Evolutionary conservation across 2,329 filamentous ascomycete genomes (phyloP), one percentile per base, ranked within the genome.

Genomic region (Botryotinia narcissicola): DNA sequence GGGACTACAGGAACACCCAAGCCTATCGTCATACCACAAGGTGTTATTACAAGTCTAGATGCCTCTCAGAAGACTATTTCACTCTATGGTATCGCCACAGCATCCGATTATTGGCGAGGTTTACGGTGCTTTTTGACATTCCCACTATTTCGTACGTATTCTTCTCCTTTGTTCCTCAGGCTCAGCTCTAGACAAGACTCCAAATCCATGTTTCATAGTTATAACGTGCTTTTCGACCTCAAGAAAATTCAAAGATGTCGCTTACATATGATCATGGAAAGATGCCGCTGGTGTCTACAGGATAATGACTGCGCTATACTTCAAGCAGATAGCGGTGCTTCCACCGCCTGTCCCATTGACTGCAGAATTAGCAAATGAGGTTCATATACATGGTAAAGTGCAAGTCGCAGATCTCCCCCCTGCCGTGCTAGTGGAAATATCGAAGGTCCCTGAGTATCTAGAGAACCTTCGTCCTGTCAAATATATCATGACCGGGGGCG

Each of bases 1-100:
- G 73, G 73, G 22, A 73, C 71, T 16, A 75, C 71, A 12, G 74
- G 73, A 20, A 40, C 62, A 37, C 75, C 74, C 35, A 76, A 73
- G 44, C 74, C 74, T 25, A 63, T 74, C 25, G 64, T 70, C 32
- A 62, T 71, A 4, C 46, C 54, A 16, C 64, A 74, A 62, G 73
- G 71, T 16, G 60, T 72, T 37, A 67, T 74, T 48, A 69, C 67
- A 25, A 10, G 44, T 42, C 40, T 73, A 22, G 73, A 73, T 68
- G 63, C 35, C n/a, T 44, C 42, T n/a, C 35, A 67, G 42, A 40
- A 46, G 40, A 10, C 42, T 35, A 16, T 42, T 44, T 51, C 35
- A 3, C 32, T 46, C 16, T 60, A 46, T 44, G 61, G 48, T 18
- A n/a, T 29, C 51, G 20, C 22, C 59, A 42, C 59, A 61, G 25